phyloP scores from a whole-genome alignment of 2,329 filamentous ascomycete species.

The Pseudogymnoascus sp. region DNA sequence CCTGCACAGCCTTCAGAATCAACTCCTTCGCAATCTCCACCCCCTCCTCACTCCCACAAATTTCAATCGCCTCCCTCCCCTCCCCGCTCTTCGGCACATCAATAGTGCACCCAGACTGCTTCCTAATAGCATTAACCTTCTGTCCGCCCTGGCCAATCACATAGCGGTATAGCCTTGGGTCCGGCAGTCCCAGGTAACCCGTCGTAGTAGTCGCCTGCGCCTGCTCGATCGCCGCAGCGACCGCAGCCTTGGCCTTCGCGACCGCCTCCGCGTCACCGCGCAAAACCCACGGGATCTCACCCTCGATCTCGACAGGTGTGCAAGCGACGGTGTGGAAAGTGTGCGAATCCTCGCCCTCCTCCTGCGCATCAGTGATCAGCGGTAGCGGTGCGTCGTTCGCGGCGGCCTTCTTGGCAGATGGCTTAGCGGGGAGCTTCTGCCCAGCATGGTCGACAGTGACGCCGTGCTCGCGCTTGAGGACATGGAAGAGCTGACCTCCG shows the following conservation, averaged over 20 bases:
- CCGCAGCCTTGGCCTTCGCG: slow-evolving; percentile 67
- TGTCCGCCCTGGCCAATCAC: slow-evolving; percentile 83
- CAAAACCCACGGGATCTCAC: slow-evolving; percentile 83
- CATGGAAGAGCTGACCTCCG: slow-evolving; percentile 89
- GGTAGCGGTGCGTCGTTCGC: slow-evolving; percentile 60
- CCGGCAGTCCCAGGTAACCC: slow-evolving; percentile 82
- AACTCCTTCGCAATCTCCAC: slow-evolving; percentile 81
- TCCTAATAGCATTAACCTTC: slow-evolving; percentile 87
- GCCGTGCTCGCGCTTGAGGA: slow-evolving; percentile 73
- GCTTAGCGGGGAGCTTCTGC: slow-evolving; percentile 64
- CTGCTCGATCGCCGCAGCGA: slow-evolving; percentile 65
- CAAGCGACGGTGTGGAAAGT: slow-evolving; percentile 72
- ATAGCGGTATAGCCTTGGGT: slow-evolving; percentile 79
- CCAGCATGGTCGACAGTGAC: slow-evolving; percentile 90
- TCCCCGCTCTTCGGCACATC: slow-evolving; percentile 79
- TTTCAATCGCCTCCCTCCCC: slow-evolving; percentile 76
- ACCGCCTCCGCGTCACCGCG: slow-evolving; percentile 70
- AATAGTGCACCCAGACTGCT: slow-evolving; percentile 87
- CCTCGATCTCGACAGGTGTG: slow-evolving; percentile 40
- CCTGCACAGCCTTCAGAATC: slow-evolving; percentile 74
- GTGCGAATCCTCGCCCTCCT: slow-evolving; percentile 55
- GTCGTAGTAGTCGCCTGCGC: slow-evolving; percentile 61
- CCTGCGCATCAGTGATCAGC: slow-evolving; percentile 83
- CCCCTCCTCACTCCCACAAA: slow-evolving; percentile 68
- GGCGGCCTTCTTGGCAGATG: slow-evolving; percentile 43